Percentiles rank a stretch among this genome's conserved stretches.
These are phyloP conservation scores for Cucurbita ficifolia DNA, from an alignment of 306 rosid species.

Conservation along the genomic window DNA sequence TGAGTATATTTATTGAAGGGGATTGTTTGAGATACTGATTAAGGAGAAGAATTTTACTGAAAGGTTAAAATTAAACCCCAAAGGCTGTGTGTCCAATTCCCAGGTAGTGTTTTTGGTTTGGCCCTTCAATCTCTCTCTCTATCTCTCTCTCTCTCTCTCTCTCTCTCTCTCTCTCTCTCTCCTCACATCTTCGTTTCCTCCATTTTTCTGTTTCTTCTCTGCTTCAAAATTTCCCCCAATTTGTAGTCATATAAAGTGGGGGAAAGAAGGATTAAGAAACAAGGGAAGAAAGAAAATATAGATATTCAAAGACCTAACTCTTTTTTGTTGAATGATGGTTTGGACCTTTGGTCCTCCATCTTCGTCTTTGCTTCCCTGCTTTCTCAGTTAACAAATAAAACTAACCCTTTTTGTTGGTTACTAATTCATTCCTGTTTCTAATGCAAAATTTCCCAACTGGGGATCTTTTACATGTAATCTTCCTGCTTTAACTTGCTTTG, in stretches of 20 bases:
- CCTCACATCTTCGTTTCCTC: neutral
- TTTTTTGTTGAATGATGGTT: conserved; percentile 25
- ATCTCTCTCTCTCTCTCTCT: neutral
- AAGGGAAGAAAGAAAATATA: conserved; percentile 6
- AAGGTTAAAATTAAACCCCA: conserved; percentile 19
- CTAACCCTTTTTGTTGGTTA: neutral
- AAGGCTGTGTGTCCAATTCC: conserved; percentile 12
- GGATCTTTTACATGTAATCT: conserved; percentile 45
- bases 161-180: neutral
- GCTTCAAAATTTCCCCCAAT: conserved; percentile 2
- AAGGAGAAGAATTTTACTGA: neutral
- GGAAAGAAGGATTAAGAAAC: neutral
- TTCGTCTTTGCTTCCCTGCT: neutral
- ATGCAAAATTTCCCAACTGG: conserved; percentile 30
- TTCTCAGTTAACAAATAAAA: conserved; percentile 18
- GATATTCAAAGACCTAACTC: neutral
- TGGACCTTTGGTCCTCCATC: conserved; percentile 46
- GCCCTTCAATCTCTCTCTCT: neutral
- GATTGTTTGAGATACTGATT: neutral
- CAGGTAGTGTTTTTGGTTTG: conserved; percentile 8
- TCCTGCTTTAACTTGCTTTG: conserved; percentile 34
- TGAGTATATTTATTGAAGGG: neutral
- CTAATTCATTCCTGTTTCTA: conserved; percentile 15
- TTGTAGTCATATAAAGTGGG: neutral
- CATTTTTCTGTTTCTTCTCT: neutral